A percentile compares a stretch with the other conserved stretches of the same genome.
Evolutionary conservation across 208 protist genomes (phyloP).

Genomic region (Trypanosomatidae sp.): DNA sequence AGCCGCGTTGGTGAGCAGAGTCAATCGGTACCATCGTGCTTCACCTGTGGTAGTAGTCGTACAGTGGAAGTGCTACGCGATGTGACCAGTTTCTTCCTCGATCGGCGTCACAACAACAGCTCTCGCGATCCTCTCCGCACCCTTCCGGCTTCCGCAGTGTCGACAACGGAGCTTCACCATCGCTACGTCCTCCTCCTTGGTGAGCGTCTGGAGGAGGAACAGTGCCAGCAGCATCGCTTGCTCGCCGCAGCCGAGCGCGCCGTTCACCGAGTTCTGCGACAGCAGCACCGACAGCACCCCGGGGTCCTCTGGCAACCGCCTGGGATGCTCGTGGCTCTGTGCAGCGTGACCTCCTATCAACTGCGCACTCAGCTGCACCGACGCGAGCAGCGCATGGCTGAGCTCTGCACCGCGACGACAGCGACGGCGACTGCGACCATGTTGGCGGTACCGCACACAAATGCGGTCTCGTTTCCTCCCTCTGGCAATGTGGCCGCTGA

Average conservation of each 20-base stretch:
- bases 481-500: background rate
- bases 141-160: background rate
- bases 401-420: background rate
- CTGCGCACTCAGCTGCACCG: slow-evolving; percentile 18
- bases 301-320: slow-evolving; percentile 14
- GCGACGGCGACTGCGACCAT: background rate
- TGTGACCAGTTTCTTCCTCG: background rate
- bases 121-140: background rate
- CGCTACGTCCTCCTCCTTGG: background rate
- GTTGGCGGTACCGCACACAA: background rate
- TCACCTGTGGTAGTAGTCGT: background rate
- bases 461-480: background rate
- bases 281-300: slow-evolving; percentile 10
- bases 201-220: slow-evolving; percentile 4
- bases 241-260: slow-evolving; percentile 22
- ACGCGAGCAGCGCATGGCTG: slow-evolving; percentile 8
- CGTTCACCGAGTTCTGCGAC: slow-evolving; percentile 16
- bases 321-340: slow-evolving; percentile 16
- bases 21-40: background rate
- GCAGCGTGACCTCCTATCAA: slow-evolving; percentile 18
- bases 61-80: background rate
- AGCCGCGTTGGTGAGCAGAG: background rate
- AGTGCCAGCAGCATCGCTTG: slow-evolving; percentile 23
- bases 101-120: background rate
- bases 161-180: background rate